Conservation (phyloP, 768 basidiomycete genomes). For the Serendipita vermifera region DNA sequence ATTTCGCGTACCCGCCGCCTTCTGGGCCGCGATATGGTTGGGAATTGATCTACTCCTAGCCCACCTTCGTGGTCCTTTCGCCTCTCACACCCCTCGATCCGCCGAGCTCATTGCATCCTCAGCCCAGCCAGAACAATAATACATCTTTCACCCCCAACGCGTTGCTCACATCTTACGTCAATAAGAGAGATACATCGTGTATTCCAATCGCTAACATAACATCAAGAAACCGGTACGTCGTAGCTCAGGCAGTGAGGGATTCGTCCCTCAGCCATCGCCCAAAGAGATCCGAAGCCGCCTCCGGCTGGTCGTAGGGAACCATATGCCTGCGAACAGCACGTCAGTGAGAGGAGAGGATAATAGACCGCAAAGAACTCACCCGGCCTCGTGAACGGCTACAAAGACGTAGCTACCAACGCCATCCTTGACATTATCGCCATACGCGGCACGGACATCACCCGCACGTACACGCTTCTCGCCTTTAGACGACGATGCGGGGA, state of each 20-base stretch:
- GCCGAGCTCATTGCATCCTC: no score
- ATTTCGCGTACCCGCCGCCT: no score
- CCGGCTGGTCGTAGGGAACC: slow-evolving; percentile 85
- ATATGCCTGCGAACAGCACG: slow-evolving; percentile 46
- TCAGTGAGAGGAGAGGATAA: not conserved
- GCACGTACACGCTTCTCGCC: slow-evolving; percentile 64
- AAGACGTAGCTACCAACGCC: slow-evolving; percentile 74
- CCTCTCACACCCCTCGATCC: no score
- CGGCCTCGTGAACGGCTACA: slow-evolving; percentile 64
- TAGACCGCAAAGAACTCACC: slow-evolving; percentile 34
- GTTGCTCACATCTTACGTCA: no score
- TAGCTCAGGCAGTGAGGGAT: slow-evolving; percentile 19
- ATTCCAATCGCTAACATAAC: no score
- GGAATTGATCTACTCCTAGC: no score
- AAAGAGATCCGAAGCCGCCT: slow-evolving; percentile 57
- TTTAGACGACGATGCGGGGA: slow-evolving; percentile 31
- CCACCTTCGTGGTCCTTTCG: no score
- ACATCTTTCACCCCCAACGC: no score
- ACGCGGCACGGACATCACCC: slow-evolving; percentile 60
- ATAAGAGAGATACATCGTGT: no score
- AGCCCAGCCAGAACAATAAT: no score
- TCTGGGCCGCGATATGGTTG: no score
- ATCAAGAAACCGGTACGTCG: no score
- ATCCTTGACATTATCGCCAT: slow-evolving; percentile 38
- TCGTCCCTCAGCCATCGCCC: slow-evolving; percentile 27